phyloP scores from a whole-genome alignment of 2,329 filamentous ascomycete genomes.

The Clarireedia hainanense region DNA sequence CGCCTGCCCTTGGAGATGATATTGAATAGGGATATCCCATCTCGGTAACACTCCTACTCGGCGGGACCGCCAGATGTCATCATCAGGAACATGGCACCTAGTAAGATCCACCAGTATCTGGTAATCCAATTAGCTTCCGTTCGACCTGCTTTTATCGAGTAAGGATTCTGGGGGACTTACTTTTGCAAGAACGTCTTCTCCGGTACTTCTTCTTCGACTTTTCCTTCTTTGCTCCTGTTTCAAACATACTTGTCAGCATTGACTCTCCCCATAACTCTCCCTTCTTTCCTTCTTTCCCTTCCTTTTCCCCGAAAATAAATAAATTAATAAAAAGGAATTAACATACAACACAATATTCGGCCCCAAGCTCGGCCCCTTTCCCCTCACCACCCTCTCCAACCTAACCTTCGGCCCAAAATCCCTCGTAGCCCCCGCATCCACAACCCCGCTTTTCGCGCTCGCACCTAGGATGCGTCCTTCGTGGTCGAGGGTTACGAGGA shows the following conservation, averaged over 20 bases:
- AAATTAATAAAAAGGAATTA: no score
- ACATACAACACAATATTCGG: constrained; percentile 49
- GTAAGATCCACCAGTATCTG: constrained; percentile 57
- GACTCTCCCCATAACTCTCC: neutral
- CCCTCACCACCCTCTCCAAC: constrained; percentile 40
- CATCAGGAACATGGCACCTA: constrained; percentile 43
- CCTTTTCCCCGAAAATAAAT: neutral
- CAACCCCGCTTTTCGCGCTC: constrained; percentile 45
- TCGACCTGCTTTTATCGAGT: no score
- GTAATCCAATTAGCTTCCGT: neutral
- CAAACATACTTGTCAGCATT: no score
- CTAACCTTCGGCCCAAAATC: constrained; percentile 56
- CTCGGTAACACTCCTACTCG: constrained; percentile 28
- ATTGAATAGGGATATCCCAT: neutral
- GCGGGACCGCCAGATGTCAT: constrained; percentile 44
- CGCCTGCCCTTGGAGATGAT: neutral
- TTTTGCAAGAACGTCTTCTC: constrained; percentile 62
- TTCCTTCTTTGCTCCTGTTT: constrained; percentile 43
- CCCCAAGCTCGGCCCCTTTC: constrained; percentile 52
- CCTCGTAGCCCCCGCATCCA: constrained; percentile 57
- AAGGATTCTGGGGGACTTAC: constrained; percentile 35
- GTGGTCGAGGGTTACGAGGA: constrained; percentile 45
- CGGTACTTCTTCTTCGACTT: constrained; percentile 43
- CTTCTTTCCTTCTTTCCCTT: neutral
- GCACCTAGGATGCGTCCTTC: constrained; percentile 41